Conservation (phyloP, 208 protist genomes). For the Acanthamoeba lenticulata region DNA sequence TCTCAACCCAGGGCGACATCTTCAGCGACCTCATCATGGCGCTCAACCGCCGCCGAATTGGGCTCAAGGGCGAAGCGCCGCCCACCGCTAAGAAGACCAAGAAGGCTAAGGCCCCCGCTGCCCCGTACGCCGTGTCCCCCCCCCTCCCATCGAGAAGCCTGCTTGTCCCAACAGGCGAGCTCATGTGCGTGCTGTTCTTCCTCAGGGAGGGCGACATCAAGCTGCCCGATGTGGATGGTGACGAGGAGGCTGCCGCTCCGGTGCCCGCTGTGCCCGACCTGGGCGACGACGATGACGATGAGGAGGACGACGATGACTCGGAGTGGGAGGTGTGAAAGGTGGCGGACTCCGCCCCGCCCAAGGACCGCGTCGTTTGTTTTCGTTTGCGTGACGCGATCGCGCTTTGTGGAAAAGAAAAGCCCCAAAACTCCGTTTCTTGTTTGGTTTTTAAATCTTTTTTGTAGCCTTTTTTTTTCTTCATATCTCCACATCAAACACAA, state of each 20-base stretch:
- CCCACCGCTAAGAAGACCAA: background rate
- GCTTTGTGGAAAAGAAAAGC: too few species aligned
- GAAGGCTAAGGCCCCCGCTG: background rate
- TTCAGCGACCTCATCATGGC: constrained; percentile 40
- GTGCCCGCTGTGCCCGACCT: background rate
- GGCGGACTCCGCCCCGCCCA: too few species aligned
- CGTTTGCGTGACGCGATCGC: too few species aligned
- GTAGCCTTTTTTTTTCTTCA: background rate
- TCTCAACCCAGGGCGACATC: constrained; percentile 1
- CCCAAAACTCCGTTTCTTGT: too few species aligned
- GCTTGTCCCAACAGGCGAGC: too few species aligned
- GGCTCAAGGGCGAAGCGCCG: background rate
- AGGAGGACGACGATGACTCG: background rate
- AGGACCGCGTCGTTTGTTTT: too few species aligned
- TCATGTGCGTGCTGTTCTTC: too few species aligned
- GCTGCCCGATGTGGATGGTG: background rate
- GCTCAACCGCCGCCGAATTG: background rate
- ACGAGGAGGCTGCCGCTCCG: too few species aligned
- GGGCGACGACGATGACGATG: background rate
- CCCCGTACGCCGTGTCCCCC: background rate
- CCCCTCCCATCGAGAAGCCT: too few species aligned
- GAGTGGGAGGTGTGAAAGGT: background rate
- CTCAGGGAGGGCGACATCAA: background rate
- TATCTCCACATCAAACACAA: too few species aligned
- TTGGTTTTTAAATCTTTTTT: background rate